These are phyloP conservation scores for Eurotiales sp. DNA, from an alignment of 2,329 filamentous ascomycete genomes.

Conservation along the genomic window DNA sequence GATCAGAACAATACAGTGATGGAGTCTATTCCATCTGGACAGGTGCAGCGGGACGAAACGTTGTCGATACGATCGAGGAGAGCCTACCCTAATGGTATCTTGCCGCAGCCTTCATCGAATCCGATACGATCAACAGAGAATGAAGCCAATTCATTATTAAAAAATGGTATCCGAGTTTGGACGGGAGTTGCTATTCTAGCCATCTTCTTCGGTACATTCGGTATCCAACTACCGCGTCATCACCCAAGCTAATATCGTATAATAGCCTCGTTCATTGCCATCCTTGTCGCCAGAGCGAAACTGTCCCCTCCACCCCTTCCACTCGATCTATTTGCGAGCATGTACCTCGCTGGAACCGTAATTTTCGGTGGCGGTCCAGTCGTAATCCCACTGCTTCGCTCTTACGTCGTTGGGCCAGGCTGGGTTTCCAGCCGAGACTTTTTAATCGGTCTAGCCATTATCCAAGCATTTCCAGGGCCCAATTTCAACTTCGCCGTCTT, in stretches of 20 bases:
- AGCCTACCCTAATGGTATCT: not conserved
- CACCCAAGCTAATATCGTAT: too few species aligned
- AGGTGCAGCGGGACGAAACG: not conserved
- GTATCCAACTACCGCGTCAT: too few species aligned
- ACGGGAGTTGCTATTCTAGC: too few species aligned
- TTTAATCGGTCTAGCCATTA: constrained; percentile 67
- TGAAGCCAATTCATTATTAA: too few species aligned
- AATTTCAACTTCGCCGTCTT: constrained; percentile 53
- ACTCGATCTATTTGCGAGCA: constrained; percentile 64
- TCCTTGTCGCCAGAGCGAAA: constrained; percentile 50
- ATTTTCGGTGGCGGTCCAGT: constrained; percentile 64
- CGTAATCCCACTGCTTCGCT: constrained; percentile 60
- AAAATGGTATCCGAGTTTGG: too few species aligned
- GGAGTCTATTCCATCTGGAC: not conserved
- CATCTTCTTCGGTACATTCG: too few species aligned
- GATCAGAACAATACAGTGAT: not conserved
- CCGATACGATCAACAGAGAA: too few species aligned
- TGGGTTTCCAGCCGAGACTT: constrained; percentile 71
- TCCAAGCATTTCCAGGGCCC: constrained; percentile 65
- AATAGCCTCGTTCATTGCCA: constrained; percentile 52
- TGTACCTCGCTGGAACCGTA: constrained; percentile 69
- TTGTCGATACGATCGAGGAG: not conserved
- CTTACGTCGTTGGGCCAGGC: constrained; percentile 60
- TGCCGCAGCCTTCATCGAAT: too few species aligned
- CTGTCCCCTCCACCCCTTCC: constrained; percentile 18